These are phyloP conservation scores for Leccinum fuscescens DNA, from an alignment of 1,284 basidiomycete species.

Conservation along the genomic window DNA sequence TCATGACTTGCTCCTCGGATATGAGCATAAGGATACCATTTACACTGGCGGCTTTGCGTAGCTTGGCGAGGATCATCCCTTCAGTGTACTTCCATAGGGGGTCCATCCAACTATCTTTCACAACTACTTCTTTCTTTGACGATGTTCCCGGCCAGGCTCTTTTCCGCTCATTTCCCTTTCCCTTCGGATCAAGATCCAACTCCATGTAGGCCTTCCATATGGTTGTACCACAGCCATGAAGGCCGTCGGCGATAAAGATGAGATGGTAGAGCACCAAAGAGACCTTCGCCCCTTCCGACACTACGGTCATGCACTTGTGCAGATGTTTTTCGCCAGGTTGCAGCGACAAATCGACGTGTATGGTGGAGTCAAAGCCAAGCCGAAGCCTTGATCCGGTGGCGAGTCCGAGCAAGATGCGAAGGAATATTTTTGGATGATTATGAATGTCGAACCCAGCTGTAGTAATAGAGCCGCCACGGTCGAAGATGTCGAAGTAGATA, in stretches of 20 bases:
- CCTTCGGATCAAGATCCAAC: not conserved
- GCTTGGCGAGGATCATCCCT: not conserved
- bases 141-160: not conserved
- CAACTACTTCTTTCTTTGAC: not conserved
- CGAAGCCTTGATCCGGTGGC: not conserved
- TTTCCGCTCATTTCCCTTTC: not conserved
- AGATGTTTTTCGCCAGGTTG: not conserved
- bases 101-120: not conserved
- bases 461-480: not conserved
- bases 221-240: not conserved
- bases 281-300: not conserved
- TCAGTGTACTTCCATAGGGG: not conserved
- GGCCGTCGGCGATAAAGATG: not conserved
- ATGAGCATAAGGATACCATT: not conserved
- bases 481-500: not conserved
- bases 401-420: not conserved
- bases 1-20: not conserved
- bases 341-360: not conserved
- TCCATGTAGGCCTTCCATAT: not conserved
- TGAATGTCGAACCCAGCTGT: not conserved
- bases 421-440: not conserved
- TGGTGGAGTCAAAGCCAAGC: not conserved
- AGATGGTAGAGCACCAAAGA: not conserved
- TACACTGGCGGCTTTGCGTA: not conserved
- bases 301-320: not conserved